These are phyloP conservation scores for Hura crepitans DNA, from an alignment of 441 rosid species.

Conservation along the genomic window DNA sequence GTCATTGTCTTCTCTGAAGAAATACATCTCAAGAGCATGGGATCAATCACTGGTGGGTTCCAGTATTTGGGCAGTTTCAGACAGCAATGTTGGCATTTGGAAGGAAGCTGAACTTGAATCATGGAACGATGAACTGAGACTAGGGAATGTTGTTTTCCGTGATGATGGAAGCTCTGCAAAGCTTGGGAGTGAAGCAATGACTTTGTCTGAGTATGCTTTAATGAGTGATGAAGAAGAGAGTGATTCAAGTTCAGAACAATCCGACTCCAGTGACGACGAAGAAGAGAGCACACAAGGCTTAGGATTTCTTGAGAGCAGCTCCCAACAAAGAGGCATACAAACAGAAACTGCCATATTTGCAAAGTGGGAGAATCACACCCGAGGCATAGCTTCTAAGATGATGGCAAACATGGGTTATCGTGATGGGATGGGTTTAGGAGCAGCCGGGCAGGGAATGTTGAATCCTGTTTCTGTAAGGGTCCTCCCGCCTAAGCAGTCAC, in stretches of 20 bases:
- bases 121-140: constrained; percentile 64
- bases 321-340: constrained; percentile 60
- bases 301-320: constrained; percentile 59
- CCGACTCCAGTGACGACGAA: constrained; percentile 55
- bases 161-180: constrained; percentile 62
- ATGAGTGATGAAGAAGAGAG: constrained; percentile 57
- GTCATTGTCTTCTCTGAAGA: constrained; percentile 63
- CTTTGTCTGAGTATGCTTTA: constrained; percentile 56
- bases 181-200: constrained; percentile 54
- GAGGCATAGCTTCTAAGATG: constrained; percentile 95
- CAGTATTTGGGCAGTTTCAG: constrained; percentile 67
- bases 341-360: constrained; percentile 77
- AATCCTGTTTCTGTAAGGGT: constrained; percentile 75
- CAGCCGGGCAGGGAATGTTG: constrained; percentile 77
- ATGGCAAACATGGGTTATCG: constrained; percentile 96
- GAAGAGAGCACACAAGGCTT: constrained; percentile 59
- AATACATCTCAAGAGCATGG: constrained; percentile 58
- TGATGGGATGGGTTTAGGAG: constrained; percentile 92
- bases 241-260: constrained; percentile 51
- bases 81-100: constrained; percentile 56
- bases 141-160: constrained; percentile 69
- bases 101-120: constrained; percentile 87
- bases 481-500: constrained; percentile 76
- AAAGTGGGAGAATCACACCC: constrained; percentile 94
- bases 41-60: constrained; percentile 79